A percentile compares a stretch with the other conserved stretches of the same genome.
Evolutionary conservation across 2,329 filamentous ascomycete species (phyloP).

Genomic region (Delphinella strobiligena): DNA sequence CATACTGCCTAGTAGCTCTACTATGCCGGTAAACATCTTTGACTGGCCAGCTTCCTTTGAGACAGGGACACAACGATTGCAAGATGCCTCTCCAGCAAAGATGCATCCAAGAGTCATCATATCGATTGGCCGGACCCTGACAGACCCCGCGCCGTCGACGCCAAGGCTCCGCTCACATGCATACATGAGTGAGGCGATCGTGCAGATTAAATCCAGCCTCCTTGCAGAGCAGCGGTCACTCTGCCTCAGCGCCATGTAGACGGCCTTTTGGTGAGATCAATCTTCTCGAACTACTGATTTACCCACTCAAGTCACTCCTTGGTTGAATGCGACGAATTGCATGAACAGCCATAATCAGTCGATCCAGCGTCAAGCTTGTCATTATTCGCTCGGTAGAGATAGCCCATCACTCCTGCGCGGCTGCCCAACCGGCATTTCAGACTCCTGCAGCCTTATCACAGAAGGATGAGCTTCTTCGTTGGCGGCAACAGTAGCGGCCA

Average conservation of each 20-base stretch:
- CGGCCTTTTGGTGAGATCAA: neutral
- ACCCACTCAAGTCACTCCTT: too few species aligned
- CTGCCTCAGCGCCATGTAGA: neutral
- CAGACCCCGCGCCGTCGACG: constrained; percentile 1
- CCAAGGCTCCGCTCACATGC: constrained; percentile 1
- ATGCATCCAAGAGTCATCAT: neutral
- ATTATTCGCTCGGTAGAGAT: neutral
- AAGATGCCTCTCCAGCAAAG: neutral
- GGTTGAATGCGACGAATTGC: too few species aligned
- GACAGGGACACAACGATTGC: neutral
- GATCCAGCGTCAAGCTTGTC: neutral
- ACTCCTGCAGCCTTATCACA: neutral
- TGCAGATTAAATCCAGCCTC: constrained; percentile 1
- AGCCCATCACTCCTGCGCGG: neutral
- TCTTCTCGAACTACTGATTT: neutral
- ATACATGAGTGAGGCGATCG: neutral
- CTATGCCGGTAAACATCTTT: constrained; percentile 89
- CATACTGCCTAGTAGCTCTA: constrained; percentile 85
- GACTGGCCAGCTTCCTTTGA: neutral
- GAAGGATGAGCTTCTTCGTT: constrained; percentile 7
- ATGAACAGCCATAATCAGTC: too few species aligned
- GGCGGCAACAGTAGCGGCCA: neutral
- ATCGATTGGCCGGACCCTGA: constrained; percentile 1
- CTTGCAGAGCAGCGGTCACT: neutral
- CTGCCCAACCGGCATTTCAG: neutral